Conservation (phyloP, 176 grass and related monocot species). For the Bonia amplexicaulis region DNA sequence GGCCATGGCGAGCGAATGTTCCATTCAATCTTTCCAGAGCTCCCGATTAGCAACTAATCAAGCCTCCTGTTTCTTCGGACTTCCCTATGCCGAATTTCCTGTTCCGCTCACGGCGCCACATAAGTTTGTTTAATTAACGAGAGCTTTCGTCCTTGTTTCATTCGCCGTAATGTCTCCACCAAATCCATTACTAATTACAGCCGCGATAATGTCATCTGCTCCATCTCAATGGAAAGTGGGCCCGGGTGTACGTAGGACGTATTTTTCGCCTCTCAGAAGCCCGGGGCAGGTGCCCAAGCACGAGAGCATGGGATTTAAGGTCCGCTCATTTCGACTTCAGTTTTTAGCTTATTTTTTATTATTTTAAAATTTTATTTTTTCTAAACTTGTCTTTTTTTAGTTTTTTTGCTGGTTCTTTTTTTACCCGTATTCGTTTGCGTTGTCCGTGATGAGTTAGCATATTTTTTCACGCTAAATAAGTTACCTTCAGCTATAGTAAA, state of each 20-base stretch:
- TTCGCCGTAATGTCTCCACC: not conserved
- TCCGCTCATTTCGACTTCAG: too few relatives aligned
- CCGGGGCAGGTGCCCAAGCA: not conserved
- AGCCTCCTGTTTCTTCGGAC: too few relatives aligned
- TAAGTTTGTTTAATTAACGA: not conserved
- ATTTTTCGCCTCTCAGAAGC: not conserved
- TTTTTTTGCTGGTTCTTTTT: too few relatives aligned
- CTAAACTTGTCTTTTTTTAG: too few relatives aligned
- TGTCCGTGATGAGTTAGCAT: too few relatives aligned
- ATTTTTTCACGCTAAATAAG: too few relatives aligned
- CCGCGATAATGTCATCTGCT: not conserved
- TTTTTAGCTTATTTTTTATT: too few relatives aligned
- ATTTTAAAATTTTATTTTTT: too few relatives aligned
- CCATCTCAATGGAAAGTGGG: not conserved
- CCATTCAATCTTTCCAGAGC: conserved; percentile 19
- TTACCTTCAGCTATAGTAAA: too few relatives aligned
- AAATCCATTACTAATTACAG: not conserved
- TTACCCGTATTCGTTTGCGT: too few relatives aligned
- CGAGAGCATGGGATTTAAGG: not conserved
- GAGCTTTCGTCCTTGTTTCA: not conserved
- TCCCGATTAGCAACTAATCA: not conserved
- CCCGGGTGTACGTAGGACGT: not conserved
- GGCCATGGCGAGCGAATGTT: not conserved
- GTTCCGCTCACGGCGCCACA: conserved; percentile 24
- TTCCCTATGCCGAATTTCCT: too few relatives aligned